Base-by-base conservation (phyloP, 768 basidiomycete genomes). In the Cyathus striatus region DNA sequence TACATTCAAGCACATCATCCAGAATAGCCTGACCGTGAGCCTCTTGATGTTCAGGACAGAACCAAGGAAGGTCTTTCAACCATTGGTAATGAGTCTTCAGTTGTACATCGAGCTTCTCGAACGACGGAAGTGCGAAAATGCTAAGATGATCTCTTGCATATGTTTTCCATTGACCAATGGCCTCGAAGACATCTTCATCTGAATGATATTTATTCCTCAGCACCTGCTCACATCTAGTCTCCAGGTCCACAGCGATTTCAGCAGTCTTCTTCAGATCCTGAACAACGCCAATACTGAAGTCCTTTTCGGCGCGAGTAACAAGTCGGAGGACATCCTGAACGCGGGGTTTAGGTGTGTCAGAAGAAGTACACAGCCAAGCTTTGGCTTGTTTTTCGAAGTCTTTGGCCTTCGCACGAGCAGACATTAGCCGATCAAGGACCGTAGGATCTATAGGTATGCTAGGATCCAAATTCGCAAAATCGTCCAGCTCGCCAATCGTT, bases 381-480 rank as follows among this genome's bases (percentile, higher is more conserved):
- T 73, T 78, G 2, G 88, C 87, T 51, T 86, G 82, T 65, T 81
- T 83, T 61, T 91, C 87, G 57, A 81, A 83, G 48, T 90, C 89
- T 52, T 75, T 77, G 26, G 86, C 90, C 57, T 84, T 86, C 26
- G 67, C 72, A 34, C 81, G 76, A 24, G 83, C 69, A 16, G 71
- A 70, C 61, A 79, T 72, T 24, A 95, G 62, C 23, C 82, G 76
- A 44, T 81, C 79, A 35, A 85, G 69, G 41, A 89, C 69, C 12
- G 73, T 72, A 14, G 74, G 67, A 52, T 88, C 83, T 33, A 92
- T 76, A 2, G 90, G 89, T 38, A 88, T 75, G 25, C 69, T 74
- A 13, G 76, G 53, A 42, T 86, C 81, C 55, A 78, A 72, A 43
- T 79, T 70, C 17, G 79, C 75, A 51, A 90, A 81, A 38, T 81